Evolutionary conservation across 345 rosid species (phyloP).

Genomic region (rapeseed (Brassica napus)): DNA sequence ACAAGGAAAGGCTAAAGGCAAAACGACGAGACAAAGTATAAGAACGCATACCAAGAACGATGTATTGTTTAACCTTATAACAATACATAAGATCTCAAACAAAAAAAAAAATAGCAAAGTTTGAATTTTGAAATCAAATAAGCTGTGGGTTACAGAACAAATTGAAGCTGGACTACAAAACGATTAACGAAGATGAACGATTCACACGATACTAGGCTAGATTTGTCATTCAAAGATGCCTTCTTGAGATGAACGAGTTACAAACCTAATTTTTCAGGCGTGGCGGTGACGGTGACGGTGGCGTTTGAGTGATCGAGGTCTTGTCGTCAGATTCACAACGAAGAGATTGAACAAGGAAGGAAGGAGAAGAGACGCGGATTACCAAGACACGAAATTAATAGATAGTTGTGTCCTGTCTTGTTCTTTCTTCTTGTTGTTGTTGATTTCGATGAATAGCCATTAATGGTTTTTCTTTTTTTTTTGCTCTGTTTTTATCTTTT

Average conservation of each 20-base stretch:
- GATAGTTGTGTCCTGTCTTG: slow-evolving; percentile 37
- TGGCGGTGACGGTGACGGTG: slow-evolving; percentile 15
- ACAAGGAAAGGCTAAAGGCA: neutral
- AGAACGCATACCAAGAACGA: neutral
- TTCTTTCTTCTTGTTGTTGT: slow-evolving; percentile 24
- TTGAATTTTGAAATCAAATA: slow-evolving; percentile 4
- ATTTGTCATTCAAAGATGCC: neutral
- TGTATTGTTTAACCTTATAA: neutral
- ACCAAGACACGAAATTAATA: slow-evolving; percentile 24
- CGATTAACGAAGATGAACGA: neutral
- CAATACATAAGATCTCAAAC: neutral
- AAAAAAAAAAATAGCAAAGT: neutral
- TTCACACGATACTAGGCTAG: neutral
- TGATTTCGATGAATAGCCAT: slow-evolving; percentile 34
- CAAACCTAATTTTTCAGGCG: slow-evolving; percentile 5
- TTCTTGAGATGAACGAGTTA: neutral
- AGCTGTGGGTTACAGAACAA: too few relatives aligned
- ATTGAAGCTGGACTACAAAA: neutral
- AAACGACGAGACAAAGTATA: neutral
- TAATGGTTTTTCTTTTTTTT: slow-evolving; percentile 13
- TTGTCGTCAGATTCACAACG: slow-evolving; percentile 33
- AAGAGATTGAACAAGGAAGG: neutral
- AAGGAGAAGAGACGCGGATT: slow-evolving; percentile 10
- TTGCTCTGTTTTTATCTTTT: slow-evolving; percentile 15
- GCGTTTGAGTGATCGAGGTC: slow-evolving; percentile 4